Conservation (phyloP, 2,329 filamentous ascomycete genomes). For the Onygenales sp. region DNA sequence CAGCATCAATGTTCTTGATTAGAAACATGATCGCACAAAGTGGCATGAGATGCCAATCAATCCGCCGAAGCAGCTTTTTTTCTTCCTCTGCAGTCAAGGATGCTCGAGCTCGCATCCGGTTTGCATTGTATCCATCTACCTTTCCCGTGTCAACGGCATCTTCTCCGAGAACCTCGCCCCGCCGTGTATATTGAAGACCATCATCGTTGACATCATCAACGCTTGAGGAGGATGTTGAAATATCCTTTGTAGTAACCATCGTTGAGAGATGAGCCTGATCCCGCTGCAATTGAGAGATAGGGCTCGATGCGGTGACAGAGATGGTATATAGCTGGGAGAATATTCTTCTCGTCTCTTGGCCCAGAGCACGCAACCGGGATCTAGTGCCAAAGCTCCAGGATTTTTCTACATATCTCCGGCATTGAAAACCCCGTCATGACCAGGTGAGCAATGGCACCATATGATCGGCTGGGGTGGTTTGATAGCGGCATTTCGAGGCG, state of each 20-base stretch:
- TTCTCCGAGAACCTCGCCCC: constrained; percentile 12
- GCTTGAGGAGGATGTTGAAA: background rate
- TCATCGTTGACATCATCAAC: background rate
- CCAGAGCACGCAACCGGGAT: too few species aligned
- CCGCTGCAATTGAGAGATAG: too few species aligned
- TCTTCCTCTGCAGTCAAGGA: constrained; percentile 34
- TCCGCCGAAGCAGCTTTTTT: constrained; percentile 34
- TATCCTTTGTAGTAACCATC: background rate
- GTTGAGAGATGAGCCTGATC: too few species aligned
- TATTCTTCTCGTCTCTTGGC: too few species aligned
- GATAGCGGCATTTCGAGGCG: too few species aligned
- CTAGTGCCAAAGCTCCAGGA: too few species aligned
- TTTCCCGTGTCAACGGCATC: constrained; percentile 8
- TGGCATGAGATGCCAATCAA: constrained; percentile 37
- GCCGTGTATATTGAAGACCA: constrained; percentile 13
- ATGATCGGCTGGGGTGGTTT: too few species aligned
- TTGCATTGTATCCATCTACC: constrained; percentile 21
- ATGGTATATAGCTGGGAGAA: too few species aligned
- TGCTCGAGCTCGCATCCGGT: constrained; percentile 22
- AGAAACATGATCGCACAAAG: constrained; percentile 26
- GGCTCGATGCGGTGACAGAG: too few species aligned
- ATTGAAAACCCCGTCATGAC: too few species aligned
- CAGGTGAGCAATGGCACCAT: too few species aligned
- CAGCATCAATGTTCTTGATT: constrained; percentile 23
- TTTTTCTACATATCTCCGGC: too few species aligned